Evolutionary conservation across 2,329 filamentous ascomycete species (phyloP).

Genomic region (Cadophora malorum): DNA sequence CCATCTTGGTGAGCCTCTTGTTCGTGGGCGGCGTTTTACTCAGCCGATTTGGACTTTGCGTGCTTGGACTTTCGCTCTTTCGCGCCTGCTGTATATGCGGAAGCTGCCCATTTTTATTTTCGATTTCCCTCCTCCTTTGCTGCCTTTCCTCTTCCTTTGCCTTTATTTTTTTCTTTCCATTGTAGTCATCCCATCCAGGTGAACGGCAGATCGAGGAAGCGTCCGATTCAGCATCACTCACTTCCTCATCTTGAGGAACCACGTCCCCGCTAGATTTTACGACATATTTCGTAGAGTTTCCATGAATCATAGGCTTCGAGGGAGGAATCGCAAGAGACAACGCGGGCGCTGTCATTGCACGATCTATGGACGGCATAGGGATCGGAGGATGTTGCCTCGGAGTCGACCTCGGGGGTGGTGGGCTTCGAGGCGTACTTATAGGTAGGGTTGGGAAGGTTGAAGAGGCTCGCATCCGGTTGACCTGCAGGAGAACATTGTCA

Average conservation of each 20-base stretch:
- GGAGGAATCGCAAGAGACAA: constrained; percentile 34
- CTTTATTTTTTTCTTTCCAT: constrained; percentile 54
- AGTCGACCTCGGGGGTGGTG: constrained; percentile 25
- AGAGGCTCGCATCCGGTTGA: constrained; percentile 47
- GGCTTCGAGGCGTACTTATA: constrained; percentile 28
- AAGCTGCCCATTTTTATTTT: constrained; percentile 49
- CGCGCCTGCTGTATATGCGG: constrained; percentile 50
- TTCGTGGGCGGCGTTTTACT: constrained; percentile 42
- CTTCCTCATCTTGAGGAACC: constrained; percentile 30
- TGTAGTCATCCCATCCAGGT: constrained; percentile 66
- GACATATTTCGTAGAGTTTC: constrained; percentile 31
- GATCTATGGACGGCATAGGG: constrained; percentile 25
- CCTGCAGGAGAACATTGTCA: constrained; percentile 45
- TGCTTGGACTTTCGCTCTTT: constrained; percentile 50
- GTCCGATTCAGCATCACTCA: constrained; percentile 36
- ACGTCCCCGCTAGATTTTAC: constrained; percentile 30
- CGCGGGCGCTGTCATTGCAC: constrained; percentile 38
- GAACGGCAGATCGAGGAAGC: constrained; percentile 61
- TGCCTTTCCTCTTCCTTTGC: constrained; percentile 48
- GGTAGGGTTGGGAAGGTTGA: constrained; percentile 20
- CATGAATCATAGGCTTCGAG: constrained; percentile 22
- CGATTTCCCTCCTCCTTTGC: constrained; percentile 50
- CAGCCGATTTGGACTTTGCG: constrained; percentile 44
- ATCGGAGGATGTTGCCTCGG: constrained; percentile 25
- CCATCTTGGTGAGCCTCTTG: constrained; percentile 32